Conservation (phyloP, 2,329 filamentous ascomycete species). For the Aspergillus ochraceus region DNA sequence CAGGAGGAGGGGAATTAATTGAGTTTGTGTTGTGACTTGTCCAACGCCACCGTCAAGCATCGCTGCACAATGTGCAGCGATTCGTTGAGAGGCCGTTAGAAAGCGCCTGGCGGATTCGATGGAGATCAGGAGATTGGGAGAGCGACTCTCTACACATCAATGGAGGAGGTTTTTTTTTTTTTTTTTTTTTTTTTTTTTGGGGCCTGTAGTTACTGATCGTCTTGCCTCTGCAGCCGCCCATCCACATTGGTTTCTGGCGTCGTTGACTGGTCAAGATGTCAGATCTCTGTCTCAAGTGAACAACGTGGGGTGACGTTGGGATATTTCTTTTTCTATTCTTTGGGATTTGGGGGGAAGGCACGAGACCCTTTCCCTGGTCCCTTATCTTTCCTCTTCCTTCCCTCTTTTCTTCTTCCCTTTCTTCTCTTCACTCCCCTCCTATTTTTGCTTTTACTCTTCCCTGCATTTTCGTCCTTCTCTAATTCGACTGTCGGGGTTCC, state of each 20-base stretch:
- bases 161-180: too few species aligned
- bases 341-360: constrained; percentile 2
- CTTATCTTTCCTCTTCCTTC: background rate
- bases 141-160: background rate
- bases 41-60: constrained; percentile 15
- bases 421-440: constrained; percentile 1
- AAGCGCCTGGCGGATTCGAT: background rate
- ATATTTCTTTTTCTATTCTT: background rate
- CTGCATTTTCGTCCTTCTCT: background rate
- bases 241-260: background rate
- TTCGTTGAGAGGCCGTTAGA: constrained; percentile 4
- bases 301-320: constrained; percentile 5
- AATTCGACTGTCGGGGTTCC: background rate
- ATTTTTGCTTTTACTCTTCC: background rate
- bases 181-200: too few species aligned
- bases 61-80: constrained; percentile 4
- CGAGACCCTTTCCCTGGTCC: constrained; percentile 1
- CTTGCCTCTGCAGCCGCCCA: background rate
- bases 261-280: too few species aligned
- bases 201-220: too few species aligned
- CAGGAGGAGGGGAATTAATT: background rate
- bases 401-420: background rate
- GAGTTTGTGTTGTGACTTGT: constrained; percentile 17
- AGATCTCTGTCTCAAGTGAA: background rate
- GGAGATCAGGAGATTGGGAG: background rate